Percentiles rank a stretch among this genome's conserved stretches.
Conservation (phyloP, 2,329 filamentous ascomycete genomes). For the Pestalotiopsis sp. region DNA sequence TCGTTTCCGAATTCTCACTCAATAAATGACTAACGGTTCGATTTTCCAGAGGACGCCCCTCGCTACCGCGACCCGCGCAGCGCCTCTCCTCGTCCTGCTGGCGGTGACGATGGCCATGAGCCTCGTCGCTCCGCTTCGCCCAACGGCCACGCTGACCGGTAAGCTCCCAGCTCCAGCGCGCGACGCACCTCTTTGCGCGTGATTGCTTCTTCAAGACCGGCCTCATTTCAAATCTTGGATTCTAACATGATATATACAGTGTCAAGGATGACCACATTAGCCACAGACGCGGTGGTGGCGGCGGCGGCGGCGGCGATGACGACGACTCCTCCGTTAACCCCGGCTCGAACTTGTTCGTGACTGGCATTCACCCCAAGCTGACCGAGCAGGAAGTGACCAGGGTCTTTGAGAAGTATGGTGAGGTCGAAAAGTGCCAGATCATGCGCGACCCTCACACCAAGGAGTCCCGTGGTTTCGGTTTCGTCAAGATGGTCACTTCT, state of each 20-base stretch:
- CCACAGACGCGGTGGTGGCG: neutral
- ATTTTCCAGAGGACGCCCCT: conserved; percentile 57
- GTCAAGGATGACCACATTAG: conserved; percentile 54
- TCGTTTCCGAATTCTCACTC: neutral
- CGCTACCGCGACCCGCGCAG: conserved; percentile 69
- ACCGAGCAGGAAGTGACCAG: conserved; percentile 88
- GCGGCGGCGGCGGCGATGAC: conserved; percentile 48
- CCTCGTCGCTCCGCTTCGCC: conserved; percentile 65
- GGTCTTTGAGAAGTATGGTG: conserved; percentile 97
- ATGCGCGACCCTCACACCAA: conserved; percentile 99
- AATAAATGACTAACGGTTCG: neutral
- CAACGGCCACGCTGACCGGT: conserved; percentile 55
- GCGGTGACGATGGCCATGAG: conserved; percentile 59
- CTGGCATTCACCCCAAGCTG: conserved; percentile 92
- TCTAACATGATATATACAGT: conserved; percentile 32
- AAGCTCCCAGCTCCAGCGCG: conserved; percentile 24
- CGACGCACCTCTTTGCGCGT: neutral
- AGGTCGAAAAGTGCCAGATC: conserved; percentile 99
- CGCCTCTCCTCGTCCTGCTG: conserved; percentile 62
- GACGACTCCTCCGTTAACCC: conserved; percentile 86
- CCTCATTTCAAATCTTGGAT: neutral
- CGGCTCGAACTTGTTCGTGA: conserved; percentile 98
- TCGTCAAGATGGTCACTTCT: conserved; percentile 97
- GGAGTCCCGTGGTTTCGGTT: conserved; percentile 97
- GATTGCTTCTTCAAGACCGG: neutral